Base-by-base conservation (phyloP, 352 stramenopile species). In the Blastocystis sp. region DNA sequence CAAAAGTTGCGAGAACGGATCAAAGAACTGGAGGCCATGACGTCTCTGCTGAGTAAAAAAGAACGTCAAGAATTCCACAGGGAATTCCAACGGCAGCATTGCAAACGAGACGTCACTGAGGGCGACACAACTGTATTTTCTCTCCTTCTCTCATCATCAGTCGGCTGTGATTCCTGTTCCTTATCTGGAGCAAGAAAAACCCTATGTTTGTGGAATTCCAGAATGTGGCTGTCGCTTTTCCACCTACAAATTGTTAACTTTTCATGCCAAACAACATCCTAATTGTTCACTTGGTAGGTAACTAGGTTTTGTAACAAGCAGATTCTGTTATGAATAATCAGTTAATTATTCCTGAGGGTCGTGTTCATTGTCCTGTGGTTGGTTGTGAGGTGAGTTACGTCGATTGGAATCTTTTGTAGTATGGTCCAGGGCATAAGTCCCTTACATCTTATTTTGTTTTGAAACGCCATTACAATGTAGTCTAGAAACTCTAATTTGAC, bases 151-250 rank as follows among this genome's bases (percentile, higher is more conserved):
- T 47, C 69, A 3, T 66, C 53, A 20, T 34, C 53, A 85, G 73
- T 50, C 73, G 0, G 11, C 50, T 9, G 73, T 85, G 2, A 85
- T 85, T 30, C 73, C 73, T 34, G 73, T 85, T 4, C 20, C 55
- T 3, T 85, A 85, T 53, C 53, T 85, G 20, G 73, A 85, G 54
- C 50, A 85, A 43, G 73, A 85, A n/a, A 85, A 85, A 34, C 73
- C 73, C 13, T 85, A 85, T 34, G 18, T 85, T 9, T 85, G 73
- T 37, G 73, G 73, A 0, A 66, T 66, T 69, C 18, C 73, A 39
- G 20, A 18, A 0, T 85, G 73, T 65, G 73, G 53, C 0, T 47
- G 73, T 68, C 73, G 73, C 13, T 85, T 85, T n/a, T 85, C 73
- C 30, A 85, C 73, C 13, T 85, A 85, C 30, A 85, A 85, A 66